phyloP scores from a whole-genome alignment of 2,329 filamentous ascomycete species.

The Penicillium sp. region DNA sequence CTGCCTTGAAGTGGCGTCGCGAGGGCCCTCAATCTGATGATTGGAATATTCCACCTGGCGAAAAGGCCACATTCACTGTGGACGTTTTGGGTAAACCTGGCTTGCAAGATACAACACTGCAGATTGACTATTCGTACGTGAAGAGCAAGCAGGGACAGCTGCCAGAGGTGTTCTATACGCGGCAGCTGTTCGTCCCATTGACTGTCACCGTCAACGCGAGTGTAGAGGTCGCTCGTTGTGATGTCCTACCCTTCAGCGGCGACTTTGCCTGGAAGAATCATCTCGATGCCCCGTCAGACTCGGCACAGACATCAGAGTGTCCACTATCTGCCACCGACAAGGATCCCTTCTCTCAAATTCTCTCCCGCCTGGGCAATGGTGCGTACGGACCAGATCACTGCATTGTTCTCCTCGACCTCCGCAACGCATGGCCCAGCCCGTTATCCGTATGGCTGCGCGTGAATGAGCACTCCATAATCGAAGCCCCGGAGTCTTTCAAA shows the following conservation, averaged over 20 bases:
- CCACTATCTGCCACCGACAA: conserved; percentile 34
- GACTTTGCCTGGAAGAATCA: conserved; percentile 66
- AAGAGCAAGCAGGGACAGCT: conserved; percentile 70
- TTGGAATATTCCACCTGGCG: conserved; percentile 67
- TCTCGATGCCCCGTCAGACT: conserved; percentile 18
- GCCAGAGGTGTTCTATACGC: conserved; percentile 76
- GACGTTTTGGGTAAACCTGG: conserved; percentile 86
- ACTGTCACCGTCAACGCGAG: conserved; percentile 91
- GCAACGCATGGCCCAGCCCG: conserved; percentile 86
- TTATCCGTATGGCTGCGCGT: conserved; percentile 67
- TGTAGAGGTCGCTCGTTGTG: conserved; percentile 77
- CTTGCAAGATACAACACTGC: conserved; percentile 75
- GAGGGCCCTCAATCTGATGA: conserved; percentile 51
- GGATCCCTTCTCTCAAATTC: conserved; percentile 51
- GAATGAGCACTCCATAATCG: conserved; percentile 33
- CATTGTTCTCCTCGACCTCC: conserved; percentile 77
- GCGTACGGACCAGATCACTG: conserved; percentile 66
- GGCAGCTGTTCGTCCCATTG: conserved; percentile 78
- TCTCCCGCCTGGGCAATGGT: conserved; percentile 47
- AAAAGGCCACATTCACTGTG: conserved; percentile 73
- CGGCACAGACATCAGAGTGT: conserved; percentile 10
- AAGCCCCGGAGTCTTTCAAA: conserved; percentile 16
- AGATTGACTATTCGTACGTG: conserved; percentile 85
- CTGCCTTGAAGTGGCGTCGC: conserved; percentile 64
- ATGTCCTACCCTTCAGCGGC: conserved; percentile 73